Evolutionary conservation across 2,329 filamentous ascomycete species (phyloP).

Genomic region (Sporothrix mexicana): DNA sequence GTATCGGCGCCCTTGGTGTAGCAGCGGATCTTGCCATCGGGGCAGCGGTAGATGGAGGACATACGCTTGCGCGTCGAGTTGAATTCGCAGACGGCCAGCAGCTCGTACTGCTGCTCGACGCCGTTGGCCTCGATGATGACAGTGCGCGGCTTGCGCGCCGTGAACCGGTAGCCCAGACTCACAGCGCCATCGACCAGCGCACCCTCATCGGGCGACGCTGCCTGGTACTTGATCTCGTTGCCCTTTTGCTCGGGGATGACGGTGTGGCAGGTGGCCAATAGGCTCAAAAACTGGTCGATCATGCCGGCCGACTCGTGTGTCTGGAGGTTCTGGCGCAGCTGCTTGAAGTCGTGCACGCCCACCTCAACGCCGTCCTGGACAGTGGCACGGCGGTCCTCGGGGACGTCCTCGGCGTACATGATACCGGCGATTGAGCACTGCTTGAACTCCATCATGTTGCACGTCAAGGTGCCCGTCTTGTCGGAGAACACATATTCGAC

Average conservation of each 20-base stretch:
- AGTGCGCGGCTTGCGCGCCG: conserved; percentile 84
- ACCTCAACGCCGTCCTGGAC: conserved; percentile 77
- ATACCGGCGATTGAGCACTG: conserved; percentile 92
- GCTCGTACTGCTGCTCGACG: conserved; percentile 78
- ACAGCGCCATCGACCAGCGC: conserved; percentile 94
- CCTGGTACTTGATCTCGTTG: conserved; percentile 92
- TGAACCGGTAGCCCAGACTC: conserved; percentile 84
- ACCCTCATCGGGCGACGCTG: conserved; percentile 94
- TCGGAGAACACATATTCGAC: conserved; percentile 98
- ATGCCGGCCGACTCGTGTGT: conserved; percentile 56
- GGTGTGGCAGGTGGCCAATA: conserved; percentile 91
- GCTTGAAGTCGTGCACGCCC: conserved; percentile 84
- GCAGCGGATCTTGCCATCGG: conserved; percentile 89
- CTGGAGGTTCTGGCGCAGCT: conserved; percentile 71
- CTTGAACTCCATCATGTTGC: conserved; percentile 98
- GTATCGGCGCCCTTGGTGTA: conserved; percentile 98
- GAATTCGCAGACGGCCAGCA: conserved; percentile 97
- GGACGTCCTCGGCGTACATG: conserved; percentile 89
- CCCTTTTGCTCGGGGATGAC: conserved; percentile 91
- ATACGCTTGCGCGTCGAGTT: conserved; percentile 97
- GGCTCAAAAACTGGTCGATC: conserved; percentile 81
- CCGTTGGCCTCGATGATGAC: conserved; percentile 83
- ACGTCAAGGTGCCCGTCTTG: conserved; percentile 87
- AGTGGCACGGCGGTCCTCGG: conserved; percentile 84
- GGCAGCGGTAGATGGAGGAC: conserved; percentile 96